Base-by-base conservation (phyloP, 306 rosid genomes). In the Rosa multiflora region DNA sequence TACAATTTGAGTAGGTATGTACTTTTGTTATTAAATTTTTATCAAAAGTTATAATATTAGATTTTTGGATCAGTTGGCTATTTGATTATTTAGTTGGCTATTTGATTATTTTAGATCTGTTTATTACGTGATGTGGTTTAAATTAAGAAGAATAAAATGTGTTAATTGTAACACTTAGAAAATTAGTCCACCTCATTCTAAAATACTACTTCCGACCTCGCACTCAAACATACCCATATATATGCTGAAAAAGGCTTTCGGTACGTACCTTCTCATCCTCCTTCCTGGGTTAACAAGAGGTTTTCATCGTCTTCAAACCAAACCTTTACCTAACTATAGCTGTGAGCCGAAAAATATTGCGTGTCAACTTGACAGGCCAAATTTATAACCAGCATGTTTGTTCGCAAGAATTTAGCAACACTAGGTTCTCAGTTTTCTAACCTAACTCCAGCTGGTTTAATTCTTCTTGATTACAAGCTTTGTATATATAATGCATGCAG, bases 291-390 rank as follows among this genome's bases (percentile, higher is more conserved):
- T 52, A 52, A 15, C 2, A 17, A 10, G n/a, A 15, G 56, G 39
- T 12, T n/a, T 75, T 75, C 10, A 58, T 74, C 5, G 6, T 59
- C 56, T 55, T 73, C 79, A 73, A 74, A 78, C 76, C 86, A 74
- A 74, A 62, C 40, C 68, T 56, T 73, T 49, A 83, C 77, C 82
- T 40, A 62, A 26, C 67, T 10, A 59, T 8, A 77, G 73, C 39
- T 20, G 11, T 9, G 11, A 73, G 82, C 70, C 46, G 10, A 42
- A 37, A 37, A 6, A 20, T 5, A 0, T 71, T 40, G 48, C 73
- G 14, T 17, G 80, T 43, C 37, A 68, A 67, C 14, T 21, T 47
- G 39, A 18, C 8, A 17, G 1, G n/a, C 18, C 56, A 14, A 7
- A 52, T 11, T 6, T 26, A 73, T 43, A 64, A 17, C 48, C 79